Base-by-base conservation (phyloP, 2,329 filamentous ascomycete species). In the Coniochaeta sp. region DNA sequence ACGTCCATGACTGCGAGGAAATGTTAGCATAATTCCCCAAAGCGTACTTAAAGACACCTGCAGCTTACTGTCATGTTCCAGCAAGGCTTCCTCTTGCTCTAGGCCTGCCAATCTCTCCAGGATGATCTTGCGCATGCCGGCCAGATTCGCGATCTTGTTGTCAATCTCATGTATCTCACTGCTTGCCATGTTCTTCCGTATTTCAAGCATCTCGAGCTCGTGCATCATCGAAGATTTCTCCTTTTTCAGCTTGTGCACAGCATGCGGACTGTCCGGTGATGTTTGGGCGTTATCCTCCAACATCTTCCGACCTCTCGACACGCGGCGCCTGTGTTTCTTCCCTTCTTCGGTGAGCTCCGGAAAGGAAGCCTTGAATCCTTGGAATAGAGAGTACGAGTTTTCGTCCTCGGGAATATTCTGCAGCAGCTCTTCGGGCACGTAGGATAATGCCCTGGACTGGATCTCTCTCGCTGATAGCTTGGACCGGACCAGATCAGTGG, bases 101-200 rank as follows among this genome's bases (percentile, higher is more conserved):
- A 98, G 77, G 1, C 83, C 85, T 1, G 93, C 93, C 65, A 99
- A 75, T 64, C 95, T 84, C 60, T 97, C 92, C 61, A 99, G 75
- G 54, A 98, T 89, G 63, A 97, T 96, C 70, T 88, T 89, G 65
- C 95, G 88, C 91, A 98, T 97, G 63, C 86, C 91, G 67, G 91
- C 89, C 59, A 99, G 79, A 73, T 98, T 98, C 62, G 91, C 86
- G 64, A 99, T 93, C 75, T 98, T 99, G 76, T 89, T 93, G 76
- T 99, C 95, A 63, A 99, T 96, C 70, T 99, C 95, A 62, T 87
- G 86, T 62, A 99, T 98, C 74, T 99, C 95, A 64, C 91, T 90
- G 69, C 91, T 95, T 67, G 93, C 93, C 93, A 99, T 97, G 70
- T 95, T 96, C 75, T 99, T 99, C 62, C 95, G 85, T 63, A 98